Percentiles rank a stretch among this genome's conserved stretches.
These are phyloP conservation scores for Scenedesmus sp. DNA, from an alignment of 163 green algal genomes.

Conservation along the genomic window DNA sequence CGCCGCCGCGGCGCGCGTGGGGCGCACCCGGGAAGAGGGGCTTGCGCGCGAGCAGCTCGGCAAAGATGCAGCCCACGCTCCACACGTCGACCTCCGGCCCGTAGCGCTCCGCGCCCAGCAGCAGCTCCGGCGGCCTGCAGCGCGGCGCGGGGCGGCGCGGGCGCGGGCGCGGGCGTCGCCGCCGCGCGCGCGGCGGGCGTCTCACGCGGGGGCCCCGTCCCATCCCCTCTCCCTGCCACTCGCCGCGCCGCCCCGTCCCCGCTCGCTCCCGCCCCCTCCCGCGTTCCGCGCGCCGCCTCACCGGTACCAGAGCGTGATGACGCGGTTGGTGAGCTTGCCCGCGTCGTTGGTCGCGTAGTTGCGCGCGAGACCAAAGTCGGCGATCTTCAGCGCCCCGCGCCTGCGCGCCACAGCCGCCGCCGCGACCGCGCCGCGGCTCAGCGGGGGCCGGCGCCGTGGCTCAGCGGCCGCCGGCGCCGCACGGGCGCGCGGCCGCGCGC, in stretches of 20 bases:
- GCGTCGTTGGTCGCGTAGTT: constrained; percentile 61
- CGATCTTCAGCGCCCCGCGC: constrained; percentile 83
- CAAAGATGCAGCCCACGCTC: constrained; percentile 98
- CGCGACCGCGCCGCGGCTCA: too few species aligned
- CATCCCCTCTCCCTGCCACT: too few species aligned
- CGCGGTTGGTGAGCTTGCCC: constrained; percentile 88
- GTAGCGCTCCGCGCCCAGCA: constrained; percentile 87
- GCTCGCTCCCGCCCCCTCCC: neutral
- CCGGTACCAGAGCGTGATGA: constrained; percentile 99
- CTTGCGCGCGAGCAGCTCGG: constrained; percentile 89
- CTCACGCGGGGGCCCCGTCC: too few species aligned
- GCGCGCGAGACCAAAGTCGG: constrained; percentile 95
- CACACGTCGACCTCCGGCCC: constrained; percentile 95
- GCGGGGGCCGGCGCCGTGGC: too few species aligned
- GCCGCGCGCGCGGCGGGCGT: too few species aligned
- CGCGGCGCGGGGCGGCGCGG: too few species aligned
- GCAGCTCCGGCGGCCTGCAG: constrained; percentile 90
- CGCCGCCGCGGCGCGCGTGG: too few species aligned
- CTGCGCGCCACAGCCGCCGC: too few species aligned
- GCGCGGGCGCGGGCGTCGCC: too few species aligned
- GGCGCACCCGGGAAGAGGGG: constrained; percentile 76
- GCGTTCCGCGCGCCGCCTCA: constrained; percentile 60
- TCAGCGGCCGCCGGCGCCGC: too few species aligned
- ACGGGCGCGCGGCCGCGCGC: too few species aligned
- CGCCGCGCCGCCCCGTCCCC: too few species aligned